These are phyloP conservation scores for Myrica gale DNA, from an alignment of 306 rosid species.

Conservation along the genomic window DNA sequence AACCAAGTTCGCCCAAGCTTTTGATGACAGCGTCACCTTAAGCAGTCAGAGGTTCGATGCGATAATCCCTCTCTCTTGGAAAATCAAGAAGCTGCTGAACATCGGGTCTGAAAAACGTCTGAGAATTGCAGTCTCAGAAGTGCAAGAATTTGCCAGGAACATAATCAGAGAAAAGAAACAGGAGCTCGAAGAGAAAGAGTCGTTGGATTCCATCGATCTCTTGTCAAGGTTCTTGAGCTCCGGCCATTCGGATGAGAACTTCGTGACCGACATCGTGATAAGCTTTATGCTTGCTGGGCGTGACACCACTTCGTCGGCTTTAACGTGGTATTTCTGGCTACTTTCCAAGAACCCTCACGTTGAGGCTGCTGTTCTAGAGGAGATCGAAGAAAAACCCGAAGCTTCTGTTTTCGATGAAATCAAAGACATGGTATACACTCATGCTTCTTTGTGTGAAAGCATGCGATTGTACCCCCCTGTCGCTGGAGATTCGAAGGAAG, in stretches of 20 bases:
- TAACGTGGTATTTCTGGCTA: slow-evolving; percentile 78
- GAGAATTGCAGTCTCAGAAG: no score
- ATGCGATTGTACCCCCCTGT: slow-evolving; percentile 74
- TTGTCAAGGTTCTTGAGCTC: no score
- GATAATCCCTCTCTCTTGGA: no score
- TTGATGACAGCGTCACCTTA: slow-evolving; percentile 31
- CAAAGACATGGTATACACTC: slow-evolving; percentile 59
- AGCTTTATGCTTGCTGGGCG: slow-evolving; percentile 62
- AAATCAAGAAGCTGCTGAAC: no score
- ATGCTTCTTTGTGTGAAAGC: slow-evolving; percentile 66
- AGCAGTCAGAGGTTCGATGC: neutral
- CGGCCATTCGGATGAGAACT: no score
- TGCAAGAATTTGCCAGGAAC: no score
- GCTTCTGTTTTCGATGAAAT: slow-evolving; percentile 37
- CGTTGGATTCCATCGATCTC: no score
- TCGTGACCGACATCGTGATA: no score
- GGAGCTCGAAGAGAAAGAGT: no score
- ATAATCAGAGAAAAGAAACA: no score
- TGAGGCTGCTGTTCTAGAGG: slow-evolving; percentile 38
- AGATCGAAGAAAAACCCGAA: slow-evolving; percentile 20
- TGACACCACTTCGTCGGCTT: slow-evolving; percentile 60
- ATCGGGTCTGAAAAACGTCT: no score
- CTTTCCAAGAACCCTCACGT: slow-evolving; percentile 37
- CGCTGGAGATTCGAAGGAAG: slow-evolving; percentile 37
- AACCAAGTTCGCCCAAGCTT: slow-evolving; percentile 49